Conservation (phyloP, 352 stramenopile genomes). For the Pythium aquatile region DNA sequence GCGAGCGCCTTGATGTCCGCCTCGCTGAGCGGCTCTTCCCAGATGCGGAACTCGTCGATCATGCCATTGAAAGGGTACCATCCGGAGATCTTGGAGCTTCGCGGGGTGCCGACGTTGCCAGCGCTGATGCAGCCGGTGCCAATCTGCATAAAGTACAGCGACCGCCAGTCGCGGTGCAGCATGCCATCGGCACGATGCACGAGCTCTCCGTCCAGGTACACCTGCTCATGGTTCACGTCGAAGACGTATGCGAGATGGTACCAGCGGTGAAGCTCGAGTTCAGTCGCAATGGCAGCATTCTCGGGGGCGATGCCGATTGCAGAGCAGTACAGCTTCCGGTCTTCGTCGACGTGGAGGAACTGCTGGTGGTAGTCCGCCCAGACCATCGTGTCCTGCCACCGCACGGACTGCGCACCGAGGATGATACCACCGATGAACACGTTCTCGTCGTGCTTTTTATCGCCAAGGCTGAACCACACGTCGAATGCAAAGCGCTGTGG, state of each 20-base stretch:
- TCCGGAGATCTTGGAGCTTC: neutral
- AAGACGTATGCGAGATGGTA: constrained; percentile 41
- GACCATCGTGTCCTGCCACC: constrained; percentile 17
- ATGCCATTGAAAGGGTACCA: constrained; percentile 40
- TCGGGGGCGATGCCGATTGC: constrained; percentile 1
- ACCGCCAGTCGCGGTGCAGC: constrained; percentile 18
- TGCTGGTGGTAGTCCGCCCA: constrained; percentile 21
- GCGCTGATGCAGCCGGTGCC: constrained; percentile 24
- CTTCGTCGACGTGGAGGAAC: constrained; percentile 24
- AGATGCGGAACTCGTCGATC: constrained; percentile 35
- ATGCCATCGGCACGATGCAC: neutral
- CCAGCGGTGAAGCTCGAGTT: constrained; percentile 30
- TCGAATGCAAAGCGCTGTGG: constrained; percentile 23
- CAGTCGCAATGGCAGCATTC: constrained; percentile 2
- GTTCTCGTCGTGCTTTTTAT: neutral
- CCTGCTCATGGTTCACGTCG: constrained; percentile 15
- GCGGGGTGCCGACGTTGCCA: constrained; percentile 3
- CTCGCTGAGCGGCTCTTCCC: constrained; percentile 18
- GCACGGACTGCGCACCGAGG: constrained; percentile 23
- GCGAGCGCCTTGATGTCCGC: constrained; percentile 17
- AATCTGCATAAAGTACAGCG: constrained; percentile 21
- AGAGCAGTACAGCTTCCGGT: constrained; percentile 25
- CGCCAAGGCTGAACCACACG: constrained; percentile 25
- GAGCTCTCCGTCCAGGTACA: constrained; percentile 31
- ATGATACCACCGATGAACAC: constrained; percentile 13